A percentile compares a stretch with the other conserved stretches of the same genome.
These are phyloP conservation scores for Erodium moschatum DNA, from an alignment of 441 rosid genomes.

Conservation along the genomic window DNA sequence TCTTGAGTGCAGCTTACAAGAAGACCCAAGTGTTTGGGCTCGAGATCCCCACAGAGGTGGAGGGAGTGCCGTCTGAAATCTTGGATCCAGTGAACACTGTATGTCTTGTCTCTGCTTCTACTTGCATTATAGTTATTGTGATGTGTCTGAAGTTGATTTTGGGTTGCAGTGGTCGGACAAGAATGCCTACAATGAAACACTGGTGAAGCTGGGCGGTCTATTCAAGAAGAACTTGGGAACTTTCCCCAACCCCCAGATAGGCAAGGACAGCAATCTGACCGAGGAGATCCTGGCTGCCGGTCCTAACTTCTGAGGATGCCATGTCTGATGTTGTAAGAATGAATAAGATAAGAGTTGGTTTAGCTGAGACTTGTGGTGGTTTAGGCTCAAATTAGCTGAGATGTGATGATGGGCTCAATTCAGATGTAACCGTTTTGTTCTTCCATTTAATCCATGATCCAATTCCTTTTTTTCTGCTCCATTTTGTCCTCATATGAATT, in stretches of 20 bases:
- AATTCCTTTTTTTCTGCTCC: neutral
- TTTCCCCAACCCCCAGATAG: constrained; percentile 59
- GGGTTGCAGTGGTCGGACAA: constrained; percentile 57
- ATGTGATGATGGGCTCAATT: neutral
- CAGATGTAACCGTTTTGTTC: neutral
- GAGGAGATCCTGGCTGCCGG: constrained; percentile 77
- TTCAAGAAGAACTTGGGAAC: constrained; percentile 70
- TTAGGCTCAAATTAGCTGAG: neutral
- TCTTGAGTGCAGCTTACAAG: constrained; percentile 57
- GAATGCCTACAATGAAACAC: constrained; percentile 55
- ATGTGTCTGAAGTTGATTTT: neutral
- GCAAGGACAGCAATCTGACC: constrained; percentile 50
- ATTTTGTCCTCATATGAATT: too few relatives aligned
- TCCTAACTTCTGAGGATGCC: constrained; percentile 33
- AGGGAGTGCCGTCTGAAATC: constrained; percentile 80
- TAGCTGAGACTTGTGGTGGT: neutral
- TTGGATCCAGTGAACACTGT: constrained; percentile 73
- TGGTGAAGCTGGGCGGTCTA: constrained; percentile 62
- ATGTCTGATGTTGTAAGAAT: neutral
- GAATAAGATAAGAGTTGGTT: neutral
- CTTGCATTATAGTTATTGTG: too few relatives aligned
- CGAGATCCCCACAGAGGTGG: constrained; percentile 60
- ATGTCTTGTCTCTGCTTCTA: constrained; percentile 18
- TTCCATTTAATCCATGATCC: constrained; percentile 4
- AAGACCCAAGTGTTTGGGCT: constrained; percentile 75